Evolutionary conservation across 169 alveolate genomes (phyloP), one percentile per base, ranked within the genome.

Genomic region (Cryptosporidium andersoni): DNA sequence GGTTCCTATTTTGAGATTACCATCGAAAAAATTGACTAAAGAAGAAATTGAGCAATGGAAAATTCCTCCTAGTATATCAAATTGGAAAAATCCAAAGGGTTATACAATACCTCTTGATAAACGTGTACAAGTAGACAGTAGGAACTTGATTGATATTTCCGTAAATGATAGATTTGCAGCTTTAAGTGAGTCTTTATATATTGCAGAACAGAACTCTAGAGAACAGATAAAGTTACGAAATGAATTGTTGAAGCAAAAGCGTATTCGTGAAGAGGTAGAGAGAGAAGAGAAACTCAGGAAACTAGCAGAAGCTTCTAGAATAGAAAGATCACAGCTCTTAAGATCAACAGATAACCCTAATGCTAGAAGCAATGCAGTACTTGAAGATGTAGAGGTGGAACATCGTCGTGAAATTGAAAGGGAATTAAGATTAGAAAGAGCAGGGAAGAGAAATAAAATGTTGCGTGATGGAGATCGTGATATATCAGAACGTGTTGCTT

Each of bases 71-170:
- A 95, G 99, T 66, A 95, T 97, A 63, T 95, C 98, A 64, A 97
- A 97, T 91, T 97, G 99, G 99, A 97, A 96, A 91, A 98, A 98
- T 80, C 97, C 97, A 51, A 96, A 95, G 94, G 99, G 99, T 1
- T 97, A 96, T 91, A 97, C 98, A 42, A 95, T 97, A 43, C 99
- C 99, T 6, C 88, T 98, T 16, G 99, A 97, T 89, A 98, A 96
- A 95, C 92, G 99, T 64, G 93, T 97, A 11, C 96, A 95, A 52
- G 99, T 99, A n/a, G 99, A 98, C 82, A 98, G 99, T 62, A 89
- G 99, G 63, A 93, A 95, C 80, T 91, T 97, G 85, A 94, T 95
- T 82, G 97, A 94, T 74, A 88, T 88, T 56, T 89, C 94, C 43
- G 94, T 96, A 9, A 97, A 96, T 88, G 97, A 96, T 88, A 97